Conservation (phyloP, 768 basidiomycete species). For the Russula virescens region DNA sequence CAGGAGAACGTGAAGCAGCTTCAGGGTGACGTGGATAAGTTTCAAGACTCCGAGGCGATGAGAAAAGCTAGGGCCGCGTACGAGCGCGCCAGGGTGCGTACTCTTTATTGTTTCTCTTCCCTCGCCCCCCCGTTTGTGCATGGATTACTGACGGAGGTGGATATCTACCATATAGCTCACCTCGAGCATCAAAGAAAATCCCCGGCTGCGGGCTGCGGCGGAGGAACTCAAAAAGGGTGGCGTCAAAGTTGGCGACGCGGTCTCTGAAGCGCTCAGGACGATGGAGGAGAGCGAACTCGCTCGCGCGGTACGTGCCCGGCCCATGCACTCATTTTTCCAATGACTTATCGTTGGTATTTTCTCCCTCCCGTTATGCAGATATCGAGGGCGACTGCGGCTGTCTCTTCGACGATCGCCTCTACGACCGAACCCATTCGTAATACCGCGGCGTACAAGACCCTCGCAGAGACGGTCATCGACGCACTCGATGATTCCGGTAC, state of each 20-base stretch:
- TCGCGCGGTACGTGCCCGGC: conserved; percentile 56
- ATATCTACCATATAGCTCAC: conserved; percentile 50
- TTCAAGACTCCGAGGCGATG: conserved; percentile 97
- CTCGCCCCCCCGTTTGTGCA: too few species aligned
- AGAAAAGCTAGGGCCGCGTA: conserved; percentile 86
- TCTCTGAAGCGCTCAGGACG: conserved; percentile 81
- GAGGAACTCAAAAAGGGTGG: conserved; percentile 89
- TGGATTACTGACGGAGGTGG: too few species aligned
- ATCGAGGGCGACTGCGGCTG: conserved; percentile 75
- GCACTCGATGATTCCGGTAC: conserved; percentile 91
- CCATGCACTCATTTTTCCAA: background rate
- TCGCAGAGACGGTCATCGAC: conserved; percentile 85
- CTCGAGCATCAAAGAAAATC: conserved; percentile 95
- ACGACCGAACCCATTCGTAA: conserved; percentile 97
- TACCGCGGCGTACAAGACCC: conserved; percentile 87
- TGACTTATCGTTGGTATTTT: background rate
- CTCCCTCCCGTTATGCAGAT: conserved; percentile 45
- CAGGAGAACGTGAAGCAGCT: conserved; percentile 97
- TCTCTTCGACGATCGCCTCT: conserved; percentile 78
- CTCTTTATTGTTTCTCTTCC: background rate
- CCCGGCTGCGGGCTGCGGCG: conserved; percentile 82
- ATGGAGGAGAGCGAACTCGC: conserved; percentile 95
- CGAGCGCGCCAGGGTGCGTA: conserved; percentile 84
- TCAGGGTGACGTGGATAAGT: conserved; percentile 94
- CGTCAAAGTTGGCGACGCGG: conserved; percentile 89